Conservation (phyloP, 163 green algal genomes). For the Prototheca wickerhamii region DNA sequence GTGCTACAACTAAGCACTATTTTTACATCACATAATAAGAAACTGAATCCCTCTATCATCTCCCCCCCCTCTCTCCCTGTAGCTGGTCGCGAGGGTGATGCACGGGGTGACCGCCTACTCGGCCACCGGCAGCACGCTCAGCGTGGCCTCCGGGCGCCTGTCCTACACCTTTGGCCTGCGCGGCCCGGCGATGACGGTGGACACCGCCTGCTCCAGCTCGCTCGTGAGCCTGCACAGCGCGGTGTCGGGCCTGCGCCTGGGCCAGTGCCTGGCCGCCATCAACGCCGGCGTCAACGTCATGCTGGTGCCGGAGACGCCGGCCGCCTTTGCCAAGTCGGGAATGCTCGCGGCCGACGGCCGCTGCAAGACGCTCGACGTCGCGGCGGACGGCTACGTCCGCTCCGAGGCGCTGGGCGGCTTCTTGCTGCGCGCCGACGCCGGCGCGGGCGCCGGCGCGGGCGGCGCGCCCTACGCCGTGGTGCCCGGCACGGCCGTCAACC, state of each 20-base stretch:
- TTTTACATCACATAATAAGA: slow-evolving; percentile 1
- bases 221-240: slow-evolving; percentile 53
- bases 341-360: slow-evolving; percentile 77
- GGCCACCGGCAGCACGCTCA: slow-evolving; percentile 46
- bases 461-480: slow-evolving; percentile 27
- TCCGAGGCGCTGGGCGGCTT: slow-evolving; percentile 42
- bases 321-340: slow-evolving; percentile 42
- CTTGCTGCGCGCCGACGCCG: not conserved
- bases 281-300: slow-evolving; percentile 60
- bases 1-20: not conserved
- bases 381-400: slow-evolving; percentile 79
- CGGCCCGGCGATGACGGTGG: slow-evolving; percentile 49
- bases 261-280: slow-evolving; percentile 24
- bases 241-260: slow-evolving; percentile 10
- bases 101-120: slow-evolving; percentile 33
- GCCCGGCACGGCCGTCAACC: slow-evolving; percentile 61
- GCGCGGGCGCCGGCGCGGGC: not conserved
- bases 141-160: slow-evolving; percentile 44
- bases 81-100: slow-evolving; percentile 21
- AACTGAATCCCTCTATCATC: not conserved
- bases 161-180: slow-evolving; percentile 44
- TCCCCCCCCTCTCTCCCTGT: too few relatives aligned
- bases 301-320: slow-evolving; percentile 34
- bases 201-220: slow-evolving; percentile 85
- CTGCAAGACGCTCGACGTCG: slow-evolving; percentile 83